Percentiles rank a stretch among this genome's conserved stretches.
Evolutionary conservation across 2,329 filamentous ascomycete species (phyloP).

Genomic region (Fusarium succisae): DNA sequence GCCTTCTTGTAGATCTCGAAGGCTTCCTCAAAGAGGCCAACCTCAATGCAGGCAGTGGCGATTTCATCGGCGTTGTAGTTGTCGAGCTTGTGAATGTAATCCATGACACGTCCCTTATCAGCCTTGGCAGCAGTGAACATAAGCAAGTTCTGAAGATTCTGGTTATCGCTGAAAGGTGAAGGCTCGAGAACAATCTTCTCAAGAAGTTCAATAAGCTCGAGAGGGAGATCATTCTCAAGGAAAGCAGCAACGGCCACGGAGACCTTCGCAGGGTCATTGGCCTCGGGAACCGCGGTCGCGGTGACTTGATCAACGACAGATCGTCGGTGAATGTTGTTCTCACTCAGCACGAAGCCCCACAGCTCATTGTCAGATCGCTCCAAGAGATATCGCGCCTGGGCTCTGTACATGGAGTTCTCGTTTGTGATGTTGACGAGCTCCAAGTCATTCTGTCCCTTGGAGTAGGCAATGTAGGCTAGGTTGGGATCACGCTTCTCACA

Average conservation of each 20-base stretch:
- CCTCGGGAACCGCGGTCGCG: conserved; percentile 92
- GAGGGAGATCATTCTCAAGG: conserved; percentile 88
- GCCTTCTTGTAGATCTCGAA: conserved; percentile 99
- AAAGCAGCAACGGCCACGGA: conserved; percentile 94
- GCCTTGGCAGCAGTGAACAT: conserved; percentile 97
- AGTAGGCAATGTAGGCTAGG: conserved; percentile 92
- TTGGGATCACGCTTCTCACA: conserved; percentile 99
- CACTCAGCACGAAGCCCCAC: conserved; percentile 93
- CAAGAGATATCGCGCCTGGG: conserved; percentile 94
- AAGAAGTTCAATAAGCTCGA: conserved; percentile 93
- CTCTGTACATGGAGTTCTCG: conserved; percentile 99
- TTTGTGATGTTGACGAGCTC: conserved; percentile 98
- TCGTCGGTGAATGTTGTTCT: conserved; percentile 94
- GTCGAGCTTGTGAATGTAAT: conserved; percentile 92
- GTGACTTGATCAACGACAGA: conserved; percentile 97
- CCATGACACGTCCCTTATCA: conserved; percentile 93
- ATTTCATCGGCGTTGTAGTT: conserved; percentile 94
- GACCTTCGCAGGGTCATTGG: conserved; percentile 91
- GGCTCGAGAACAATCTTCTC: conserved; percentile 99
- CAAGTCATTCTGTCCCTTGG: conserved; percentile 96
- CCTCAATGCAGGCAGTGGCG: conserved; percentile 89
- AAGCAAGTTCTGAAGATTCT: conserved; percentile 93
- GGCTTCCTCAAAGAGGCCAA: conserved; percentile 94
- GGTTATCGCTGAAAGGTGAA: conserved; percentile 98
- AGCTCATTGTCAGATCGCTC: conserved; percentile 90